Percentiles rank a stretch among this genome's conserved stretches.
Conservation (phyloP, 2,329 filamentous ascomycete species). For the Pseudogymnoascus sp. region DNA sequence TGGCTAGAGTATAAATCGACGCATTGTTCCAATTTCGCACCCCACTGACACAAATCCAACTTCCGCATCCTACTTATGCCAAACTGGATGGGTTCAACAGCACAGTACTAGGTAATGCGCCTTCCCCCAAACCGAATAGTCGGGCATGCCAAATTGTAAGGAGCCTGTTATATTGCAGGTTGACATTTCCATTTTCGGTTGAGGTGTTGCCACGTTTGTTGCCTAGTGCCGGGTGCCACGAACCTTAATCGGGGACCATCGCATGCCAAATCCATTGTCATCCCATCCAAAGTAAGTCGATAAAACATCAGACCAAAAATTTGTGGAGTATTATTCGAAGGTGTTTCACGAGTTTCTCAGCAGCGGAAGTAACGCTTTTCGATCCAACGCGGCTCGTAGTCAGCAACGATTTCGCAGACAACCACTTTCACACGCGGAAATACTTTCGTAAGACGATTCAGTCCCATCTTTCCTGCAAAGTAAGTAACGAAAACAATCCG, state of each 20-base stretch:
- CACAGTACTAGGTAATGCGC: background rate
- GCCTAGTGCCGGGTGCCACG: background rate
- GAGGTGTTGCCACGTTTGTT: background rate
- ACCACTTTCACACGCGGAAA: conserved; percentile 85
- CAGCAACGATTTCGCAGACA: conserved; percentile 70
- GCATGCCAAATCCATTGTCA: background rate
- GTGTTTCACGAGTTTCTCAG: conserved; percentile 33
- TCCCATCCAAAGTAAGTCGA: background rate
- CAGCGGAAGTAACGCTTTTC: conserved; percentile 88
- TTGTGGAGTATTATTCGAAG: background rate
- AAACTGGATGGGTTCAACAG: background rate
- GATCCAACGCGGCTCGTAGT: conserved; percentile 81
- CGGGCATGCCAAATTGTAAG: background rate
- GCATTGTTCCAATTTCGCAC: background rate
- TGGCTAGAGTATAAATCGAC: background rate
- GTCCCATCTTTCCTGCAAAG: conserved; percentile 72
- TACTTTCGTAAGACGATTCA: conserved; percentile 79
- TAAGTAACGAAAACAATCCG: conserved; percentile 91
- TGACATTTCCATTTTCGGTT: background rate
- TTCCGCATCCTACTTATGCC: background rate
- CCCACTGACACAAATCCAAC: background rate
- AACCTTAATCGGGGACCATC: background rate
- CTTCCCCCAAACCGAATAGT: background rate
- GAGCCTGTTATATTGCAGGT: background rate
- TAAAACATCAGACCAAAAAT: background rate